Percentiles rank a stretch among this genome's conserved stretches.
Conservation (phyloP, 2,329 filamentous ascomycete genomes). For the Colletotrichum australisinense region DNA sequence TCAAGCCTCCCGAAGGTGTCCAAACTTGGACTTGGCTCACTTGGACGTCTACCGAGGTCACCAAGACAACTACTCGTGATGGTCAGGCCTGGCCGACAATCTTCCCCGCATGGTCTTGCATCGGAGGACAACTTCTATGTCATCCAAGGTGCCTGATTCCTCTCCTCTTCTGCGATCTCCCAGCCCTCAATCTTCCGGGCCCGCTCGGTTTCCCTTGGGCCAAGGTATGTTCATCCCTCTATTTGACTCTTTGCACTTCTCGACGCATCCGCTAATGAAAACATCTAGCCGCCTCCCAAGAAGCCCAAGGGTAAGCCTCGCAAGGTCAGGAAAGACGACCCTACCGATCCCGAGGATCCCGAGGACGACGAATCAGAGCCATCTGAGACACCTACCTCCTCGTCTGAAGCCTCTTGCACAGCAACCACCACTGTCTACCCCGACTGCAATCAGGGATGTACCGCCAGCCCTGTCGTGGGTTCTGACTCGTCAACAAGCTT, state of each 20-base stretch:
- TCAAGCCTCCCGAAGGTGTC: not conserved
- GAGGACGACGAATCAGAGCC: conserved; percentile 14
- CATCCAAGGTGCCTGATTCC: conserved; percentile 14
- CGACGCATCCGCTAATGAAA: not conserved
- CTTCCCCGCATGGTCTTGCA: conserved; percentile 17
- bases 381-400: not conserved
- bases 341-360: conserved; percentile 3
- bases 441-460: conserved; percentile 22
- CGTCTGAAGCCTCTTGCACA: conserved; percentile 23
- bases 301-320: conserved; percentile 9
- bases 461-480: conserved; percentile 3
- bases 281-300: not conserved
- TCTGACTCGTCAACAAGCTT: not conserved
- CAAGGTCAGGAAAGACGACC: conserved; percentile 5
- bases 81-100: conserved; percentile 7
- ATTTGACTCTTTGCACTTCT: not conserved
- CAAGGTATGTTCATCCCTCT: conserved; percentile 41
- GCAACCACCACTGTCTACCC: conserved; percentile 15
- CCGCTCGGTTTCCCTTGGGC: conserved; percentile 34
- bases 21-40: not conserved
- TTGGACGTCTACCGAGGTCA: conserved; percentile 13
- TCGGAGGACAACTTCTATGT: conserved; percentile 4
- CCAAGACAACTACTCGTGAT: conserved; percentile 3
- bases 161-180: not conserved
- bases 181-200: not conserved